Conservation (phyloP, 2,329 filamentous ascomycete species). For the Hypoxylon sp. region DNA sequence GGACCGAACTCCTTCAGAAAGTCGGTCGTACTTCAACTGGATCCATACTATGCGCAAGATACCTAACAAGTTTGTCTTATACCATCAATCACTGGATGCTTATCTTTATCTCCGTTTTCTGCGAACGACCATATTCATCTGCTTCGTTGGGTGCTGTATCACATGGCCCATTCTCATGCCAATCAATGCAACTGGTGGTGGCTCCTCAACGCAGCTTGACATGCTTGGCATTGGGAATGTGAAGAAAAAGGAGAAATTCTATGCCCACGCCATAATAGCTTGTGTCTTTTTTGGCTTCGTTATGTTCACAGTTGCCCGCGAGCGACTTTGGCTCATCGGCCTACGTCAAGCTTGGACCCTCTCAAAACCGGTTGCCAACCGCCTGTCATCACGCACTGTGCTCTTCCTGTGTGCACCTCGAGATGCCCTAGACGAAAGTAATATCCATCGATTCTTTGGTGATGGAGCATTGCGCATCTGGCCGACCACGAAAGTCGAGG, state of each 20-base stretch:
- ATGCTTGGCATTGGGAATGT: constrained; percentile 70
- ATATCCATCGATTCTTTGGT: constrained; percentile 83
- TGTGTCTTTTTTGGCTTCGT: constrained; percentile 91
- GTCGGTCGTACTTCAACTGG: constrained; percentile 49
- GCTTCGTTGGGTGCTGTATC: constrained; percentile 82
- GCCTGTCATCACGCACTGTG: constrained; percentile 91
- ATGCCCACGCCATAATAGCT: constrained; percentile 84
- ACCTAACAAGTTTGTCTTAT: constrained; percentile 83
- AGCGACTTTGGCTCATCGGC: constrained; percentile 94
- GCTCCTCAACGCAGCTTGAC: constrained; percentile 74
- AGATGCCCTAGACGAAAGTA: constrained; percentile 80
- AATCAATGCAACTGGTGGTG: constrained; percentile 86
- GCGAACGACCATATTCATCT: constrained; percentile 81
- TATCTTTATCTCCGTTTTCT: constrained; percentile 92
- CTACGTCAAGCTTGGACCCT: constrained; percentile 94
- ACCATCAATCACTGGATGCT: constrained; percentile 89
- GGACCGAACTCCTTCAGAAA: constrained; percentile 50
- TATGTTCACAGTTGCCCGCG: constrained; percentile 89
- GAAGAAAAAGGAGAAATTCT: constrained; percentile 76
- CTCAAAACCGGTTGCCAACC: constrained; percentile 84
- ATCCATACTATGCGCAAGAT: constrained; percentile 59
- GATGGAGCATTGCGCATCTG: constrained; percentile 85
- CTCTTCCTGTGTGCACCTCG: constrained; percentile 90
- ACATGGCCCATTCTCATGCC: constrained; percentile 90
- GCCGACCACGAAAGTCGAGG: constrained; percentile 81